These are phyloP conservation scores for Yarrowia sp. DNA, from an alignment of 805 yeast genomes.

Conservation along the genomic window DNA sequence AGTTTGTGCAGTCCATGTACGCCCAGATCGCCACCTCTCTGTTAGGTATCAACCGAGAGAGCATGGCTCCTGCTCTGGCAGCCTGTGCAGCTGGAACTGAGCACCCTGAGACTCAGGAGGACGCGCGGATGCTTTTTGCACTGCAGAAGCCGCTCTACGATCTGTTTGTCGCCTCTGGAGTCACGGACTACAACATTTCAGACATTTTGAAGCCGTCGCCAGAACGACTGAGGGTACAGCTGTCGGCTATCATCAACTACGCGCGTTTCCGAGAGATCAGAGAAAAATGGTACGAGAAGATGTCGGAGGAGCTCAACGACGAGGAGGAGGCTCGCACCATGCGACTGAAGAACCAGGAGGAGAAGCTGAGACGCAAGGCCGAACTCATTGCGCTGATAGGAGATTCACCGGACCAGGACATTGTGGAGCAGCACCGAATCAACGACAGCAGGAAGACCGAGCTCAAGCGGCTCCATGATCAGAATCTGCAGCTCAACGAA, in stretches of 20 bases:
- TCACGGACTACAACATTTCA: slow-evolving; percentile 14
- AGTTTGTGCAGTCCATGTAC: slow-evolving; percentile 23
- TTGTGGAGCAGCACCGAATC: not conserved
- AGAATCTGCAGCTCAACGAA: slow-evolving; percentile 5
- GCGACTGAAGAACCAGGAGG: slow-evolving; percentile 7
- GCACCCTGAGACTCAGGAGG: slow-evolving; percentile 21
- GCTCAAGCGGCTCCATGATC: slow-evolving; percentile 3
- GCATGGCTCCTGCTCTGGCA: slow-evolving; percentile 12
- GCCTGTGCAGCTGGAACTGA: slow-evolving; percentile 1
- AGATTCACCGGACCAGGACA: not conserved
- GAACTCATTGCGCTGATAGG: not conserved
- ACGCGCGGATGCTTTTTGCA: slow-evolving; percentile 1
- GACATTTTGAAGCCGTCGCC: slow-evolving; percentile 21
- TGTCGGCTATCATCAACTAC: slow-evolving; percentile 23
- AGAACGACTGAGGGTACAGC: not conserved
- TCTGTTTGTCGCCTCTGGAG: slow-evolving; percentile 19
- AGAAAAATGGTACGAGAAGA: slow-evolving; percentile 16
- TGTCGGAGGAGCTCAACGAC: slow-evolving; percentile 19
- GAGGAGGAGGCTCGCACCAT: not conserved
- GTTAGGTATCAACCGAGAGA: slow-evolving; percentile 16
- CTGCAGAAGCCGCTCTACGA: slow-evolving; percentile 19
- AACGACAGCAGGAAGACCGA: not conserved
- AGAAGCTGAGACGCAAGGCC: not conserved
- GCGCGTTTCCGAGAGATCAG: slow-evolving; percentile 21
- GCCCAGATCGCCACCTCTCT: slow-evolving; percentile 13